Percentiles rank a stretch among this genome's conserved stretches.
Evolutionary conservation across 2,329 filamentous ascomycete genomes (phyloP).

Genomic region (Hypoxylon sp.): DNA sequence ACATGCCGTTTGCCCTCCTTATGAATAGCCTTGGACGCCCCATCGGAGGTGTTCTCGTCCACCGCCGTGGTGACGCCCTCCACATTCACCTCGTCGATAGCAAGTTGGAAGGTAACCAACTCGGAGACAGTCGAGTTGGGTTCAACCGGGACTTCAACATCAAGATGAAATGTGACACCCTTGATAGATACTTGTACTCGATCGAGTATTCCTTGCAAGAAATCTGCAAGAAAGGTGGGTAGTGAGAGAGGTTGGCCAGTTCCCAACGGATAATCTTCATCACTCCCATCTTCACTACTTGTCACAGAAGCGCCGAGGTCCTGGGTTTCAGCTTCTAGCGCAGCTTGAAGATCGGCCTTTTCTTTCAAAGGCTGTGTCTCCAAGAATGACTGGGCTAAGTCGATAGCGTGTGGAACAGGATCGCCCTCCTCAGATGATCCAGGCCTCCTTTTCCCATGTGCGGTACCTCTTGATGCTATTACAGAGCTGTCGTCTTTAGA

Average conservation of each 20-base stretch:
- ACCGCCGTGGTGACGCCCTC: conserved; percentile 70
- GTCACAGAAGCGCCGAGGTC: conserved; percentile 72
- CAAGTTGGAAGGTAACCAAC: conserved; percentile 73
- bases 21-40: conserved; percentile 56
- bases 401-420: conserved; percentile 76
- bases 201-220: conserved; percentile 80
- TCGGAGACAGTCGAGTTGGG: conserved; percentile 62
- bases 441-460: conserved; percentile 47
- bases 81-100: conserved; percentile 73
- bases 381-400: conserved; percentile 84
- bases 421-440: conserved; percentile 50
- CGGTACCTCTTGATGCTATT: conserved; percentile 46
- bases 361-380: conserved; percentile 76
- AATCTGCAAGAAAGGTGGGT: conserved; percentile 77
- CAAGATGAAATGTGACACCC: conserved; percentile 74
- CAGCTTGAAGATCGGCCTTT: conserved; percentile 76
- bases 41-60: conserved; percentile 50
- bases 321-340: conserved; percentile 72
- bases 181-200: conserved; percentile 76
- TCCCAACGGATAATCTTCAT: conserved; percentile 73
- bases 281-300: conserved; percentile 72
- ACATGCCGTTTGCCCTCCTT: conserved; percentile 76
- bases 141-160: conserved; percentile 69
- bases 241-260: conserved; percentile 78
- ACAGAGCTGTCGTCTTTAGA: conserved; percentile 54